phyloP scores from a whole-genome alignment of 768 basidiomycete species.

The Ramaria sp. region DNA sequence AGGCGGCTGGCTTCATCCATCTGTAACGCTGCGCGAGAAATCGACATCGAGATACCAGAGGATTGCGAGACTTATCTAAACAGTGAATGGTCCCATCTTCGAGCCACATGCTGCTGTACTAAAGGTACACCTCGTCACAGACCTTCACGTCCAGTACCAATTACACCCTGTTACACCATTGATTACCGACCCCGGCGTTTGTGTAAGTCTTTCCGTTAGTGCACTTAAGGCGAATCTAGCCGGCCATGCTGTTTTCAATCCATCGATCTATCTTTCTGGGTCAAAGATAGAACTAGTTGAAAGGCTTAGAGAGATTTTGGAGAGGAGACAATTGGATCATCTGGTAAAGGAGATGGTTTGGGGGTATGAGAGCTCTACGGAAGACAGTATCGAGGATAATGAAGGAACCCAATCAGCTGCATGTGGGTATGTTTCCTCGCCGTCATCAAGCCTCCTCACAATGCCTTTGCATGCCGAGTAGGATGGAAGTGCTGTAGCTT shows the following conservation, averaged over 20 bases:
- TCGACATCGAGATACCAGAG: slow-evolving; percentile 45
- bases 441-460: neutral
- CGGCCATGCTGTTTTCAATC: slow-evolving; percentile 41
- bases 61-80: slow-evolving; percentile 44
- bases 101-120: neutral
- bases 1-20: slow-evolving; percentile 36
- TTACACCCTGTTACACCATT: slow-evolving; percentile 38
- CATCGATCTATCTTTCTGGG: slow-evolving; percentile 33
- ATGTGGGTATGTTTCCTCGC: neutral
- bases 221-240: slow-evolving; percentile 48
- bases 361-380: neutral
- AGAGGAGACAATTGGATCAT: slow-evolving; percentile 38
- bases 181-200: slow-evolving; percentile 31
- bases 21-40: slow-evolving; percentile 25
- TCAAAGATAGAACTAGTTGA: slow-evolving; percentile 38
- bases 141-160: slow-evolving; percentile 36
- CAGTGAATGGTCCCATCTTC: slow-evolving; percentile 24
- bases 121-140: slow-evolving; percentile 20
- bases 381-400: neutral
- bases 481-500: neutral
- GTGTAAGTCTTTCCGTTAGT: slow-evolving; percentile 30
- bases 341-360: slow-evolving; percentile 28
- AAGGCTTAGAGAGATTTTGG: slow-evolving; percentile 36
- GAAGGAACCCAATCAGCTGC: neutral
- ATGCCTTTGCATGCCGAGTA: neutral